These are phyloP conservation scores for Cryphonectria parasitica DNA, from an alignment of 2,329 filamentous ascomycete species.

Conservation along the genomic window DNA sequence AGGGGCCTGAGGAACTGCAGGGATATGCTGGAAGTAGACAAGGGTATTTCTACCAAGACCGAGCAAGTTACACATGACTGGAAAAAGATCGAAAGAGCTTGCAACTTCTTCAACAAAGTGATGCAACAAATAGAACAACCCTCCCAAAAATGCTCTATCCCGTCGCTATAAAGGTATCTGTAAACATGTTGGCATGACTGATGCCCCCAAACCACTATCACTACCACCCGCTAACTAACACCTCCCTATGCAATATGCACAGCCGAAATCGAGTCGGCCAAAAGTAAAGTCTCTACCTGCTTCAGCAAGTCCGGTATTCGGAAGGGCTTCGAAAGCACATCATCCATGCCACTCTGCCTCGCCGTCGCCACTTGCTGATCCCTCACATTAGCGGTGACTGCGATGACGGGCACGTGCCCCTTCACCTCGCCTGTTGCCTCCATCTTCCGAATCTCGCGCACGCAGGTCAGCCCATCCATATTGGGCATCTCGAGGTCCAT, in stretches of 20 bases:
- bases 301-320: slow-evolving; percentile 49
- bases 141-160: background rate
- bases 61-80: background rate
- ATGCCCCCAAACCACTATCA: background rate
- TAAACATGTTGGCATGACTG: background rate
- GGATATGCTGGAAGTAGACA: no score
- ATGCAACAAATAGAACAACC: background rate
- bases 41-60: no score
- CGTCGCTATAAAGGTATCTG: background rate
- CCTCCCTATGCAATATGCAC: slow-evolving; percentile 11
- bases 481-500: slow-evolving; percentile 56
- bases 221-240: background rate
- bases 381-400: slow-evolving; percentile 51
- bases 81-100: background rate
- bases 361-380: slow-evolving; percentile 45
- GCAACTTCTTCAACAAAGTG: background rate
- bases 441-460: slow-evolving; percentile 45
- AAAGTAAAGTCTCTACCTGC: slow-evolving; percentile 43
- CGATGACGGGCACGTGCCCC: slow-evolving; percentile 48
- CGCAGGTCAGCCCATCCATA: slow-evolving; percentile 51
- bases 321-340: slow-evolving; percentile 63
- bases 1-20: background rate
- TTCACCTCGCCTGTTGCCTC: slow-evolving; percentile 39
- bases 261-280: slow-evolving; percentile 18
- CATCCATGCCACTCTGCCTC: slow-evolving; percentile 48